Evolutionary conservation across 139 green algal genomes (phyloP).

Genomic region (Chlamydomonas schloesseri): DNA sequence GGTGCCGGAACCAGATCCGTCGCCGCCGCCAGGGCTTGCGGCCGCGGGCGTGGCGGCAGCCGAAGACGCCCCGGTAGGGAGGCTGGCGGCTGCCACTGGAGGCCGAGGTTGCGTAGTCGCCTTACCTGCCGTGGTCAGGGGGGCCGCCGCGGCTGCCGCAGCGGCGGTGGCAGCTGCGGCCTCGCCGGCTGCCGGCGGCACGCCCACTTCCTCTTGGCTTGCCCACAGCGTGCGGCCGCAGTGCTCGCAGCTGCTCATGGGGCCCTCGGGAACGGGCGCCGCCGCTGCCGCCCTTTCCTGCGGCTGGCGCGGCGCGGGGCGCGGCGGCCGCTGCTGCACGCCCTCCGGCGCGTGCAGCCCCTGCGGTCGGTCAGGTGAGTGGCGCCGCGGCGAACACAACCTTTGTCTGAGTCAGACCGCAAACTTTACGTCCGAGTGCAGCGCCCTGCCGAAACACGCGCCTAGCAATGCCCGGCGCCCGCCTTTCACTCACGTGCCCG

Average conservation of each 20-base stretch:
- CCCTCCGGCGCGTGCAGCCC: not conserved
- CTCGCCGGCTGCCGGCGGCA: too few relatives aligned
- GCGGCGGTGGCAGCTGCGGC: not conserved
- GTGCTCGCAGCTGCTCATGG: not conserved
- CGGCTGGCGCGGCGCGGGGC: not conserved
- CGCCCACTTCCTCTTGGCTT: not conserved
- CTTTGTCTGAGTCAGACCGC: not conserved
- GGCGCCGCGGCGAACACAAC: too few relatives aligned
- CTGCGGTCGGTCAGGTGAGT: not conserved
- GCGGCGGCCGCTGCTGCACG: not conserved
- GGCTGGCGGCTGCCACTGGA: not conserved
- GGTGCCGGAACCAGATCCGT: too few relatives aligned
- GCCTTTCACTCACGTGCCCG: constrained; percentile 1
- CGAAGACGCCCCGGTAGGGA: too few relatives aligned
- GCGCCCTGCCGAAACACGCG: too few relatives aligned
- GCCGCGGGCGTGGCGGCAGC: too few relatives aligned
- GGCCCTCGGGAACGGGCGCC: not conserved
- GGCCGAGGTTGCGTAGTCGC: too few relatives aligned
- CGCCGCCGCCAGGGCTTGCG: too few relatives aligned
- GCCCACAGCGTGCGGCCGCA: constrained; percentile 4
- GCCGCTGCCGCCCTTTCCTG: not conserved
- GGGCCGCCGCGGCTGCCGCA: not conserved
- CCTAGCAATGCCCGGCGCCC: too few relatives aligned
- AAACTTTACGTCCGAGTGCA: too few relatives aligned
- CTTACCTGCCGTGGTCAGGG: too few relatives aligned